Percentiles rank a stretch among this genome's conserved stretches.
Evolutionary conservation across 306 rosid species (phyloP).

Genomic region (Corylus avellana): DNA sequence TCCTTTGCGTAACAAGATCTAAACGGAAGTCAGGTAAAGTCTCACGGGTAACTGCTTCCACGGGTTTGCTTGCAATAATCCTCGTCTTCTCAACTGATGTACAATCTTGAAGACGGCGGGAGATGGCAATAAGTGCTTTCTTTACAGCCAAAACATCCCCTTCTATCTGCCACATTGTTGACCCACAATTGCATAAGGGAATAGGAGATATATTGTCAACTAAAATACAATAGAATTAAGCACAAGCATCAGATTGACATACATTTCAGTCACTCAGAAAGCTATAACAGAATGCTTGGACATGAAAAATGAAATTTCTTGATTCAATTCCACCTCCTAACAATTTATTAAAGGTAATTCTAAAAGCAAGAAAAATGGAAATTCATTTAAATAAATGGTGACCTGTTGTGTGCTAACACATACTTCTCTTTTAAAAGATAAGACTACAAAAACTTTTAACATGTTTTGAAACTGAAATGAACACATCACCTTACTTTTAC

Average conservation of each 20-base stretch:
- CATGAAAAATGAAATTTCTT: not conserved
- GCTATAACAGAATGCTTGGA: conserved; percentile 19
- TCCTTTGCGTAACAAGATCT: conserved; percentile 55
- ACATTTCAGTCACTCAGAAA: conserved; percentile 1
- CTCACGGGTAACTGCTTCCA: conserved; percentile 52
- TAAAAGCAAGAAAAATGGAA: not conserved
- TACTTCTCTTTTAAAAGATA: not conserved
- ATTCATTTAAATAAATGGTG: not conserved
- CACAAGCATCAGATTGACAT: not conserved
- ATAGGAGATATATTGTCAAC: not conserved
- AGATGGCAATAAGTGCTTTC: conserved; percentile 85
- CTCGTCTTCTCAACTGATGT: conserved; percentile 51
- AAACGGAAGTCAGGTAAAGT: conserved; percentile 41
- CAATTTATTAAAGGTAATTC: not conserved
- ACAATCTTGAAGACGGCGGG: conserved; percentile 77
- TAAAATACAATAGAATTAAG: conserved; percentile 7
- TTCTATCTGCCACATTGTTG: conserved; percentile 71
- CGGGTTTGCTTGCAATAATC: conserved; percentile 50
- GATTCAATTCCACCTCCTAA: not conserved
- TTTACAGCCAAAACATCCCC: conserved; percentile 75
- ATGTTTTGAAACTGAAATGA: not conserved
- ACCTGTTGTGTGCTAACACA: not conserved
- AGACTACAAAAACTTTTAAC: not conserved
- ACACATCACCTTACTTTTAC: not conserved
- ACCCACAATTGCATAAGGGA: conserved; percentile 8